Evolutionary conservation across 1,284 basidiomycete genomes (phyloP).

Genomic region (Tetrapyrgos nigripes): DNA sequence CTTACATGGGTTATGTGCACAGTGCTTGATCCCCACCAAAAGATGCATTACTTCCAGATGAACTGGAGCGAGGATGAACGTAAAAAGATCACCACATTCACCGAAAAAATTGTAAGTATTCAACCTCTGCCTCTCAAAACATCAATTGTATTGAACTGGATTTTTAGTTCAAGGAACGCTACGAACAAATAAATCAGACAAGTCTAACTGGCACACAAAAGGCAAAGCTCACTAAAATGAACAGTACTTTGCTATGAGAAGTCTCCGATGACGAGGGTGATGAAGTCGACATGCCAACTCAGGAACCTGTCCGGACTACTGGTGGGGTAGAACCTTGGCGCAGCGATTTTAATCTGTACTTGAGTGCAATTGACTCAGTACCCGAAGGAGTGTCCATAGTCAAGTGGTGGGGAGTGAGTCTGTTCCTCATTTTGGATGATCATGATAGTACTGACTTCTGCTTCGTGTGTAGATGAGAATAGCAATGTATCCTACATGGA

Average conservation of each 20-base stretch:
- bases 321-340: constrained; percentile 20
- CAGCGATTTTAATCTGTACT: constrained; percentile 30
- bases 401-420: constrained; percentile 41
- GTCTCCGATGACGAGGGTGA: constrained; percentile 1
- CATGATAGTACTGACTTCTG: background rate
- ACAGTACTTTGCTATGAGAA: background rate
- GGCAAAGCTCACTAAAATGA: background rate
- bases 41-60: constrained; percentile 31
- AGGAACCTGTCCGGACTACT: background rate
- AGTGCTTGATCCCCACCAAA: constrained; percentile 35
- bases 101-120: constrained; percentile 27
- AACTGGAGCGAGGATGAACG: constrained; percentile 29
- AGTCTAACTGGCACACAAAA: background rate
- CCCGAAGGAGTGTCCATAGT: constrained; percentile 29
- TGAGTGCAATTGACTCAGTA: constrained; percentile 24
- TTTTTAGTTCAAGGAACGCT: background rate
- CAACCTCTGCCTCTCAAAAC: too few species aligned
- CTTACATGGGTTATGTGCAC: background rate
- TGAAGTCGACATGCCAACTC: background rate
- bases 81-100: constrained; percentile 16
- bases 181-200: background rate
- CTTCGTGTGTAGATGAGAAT: constrained; percentile 25
- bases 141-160: background rate
- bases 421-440: constrained; percentile 3
- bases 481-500: constrained; percentile 42